Evolutionary conservation across 2,329 filamentous ascomycete species (phyloP).

Genomic region (Lojkania enalia): DNA sequence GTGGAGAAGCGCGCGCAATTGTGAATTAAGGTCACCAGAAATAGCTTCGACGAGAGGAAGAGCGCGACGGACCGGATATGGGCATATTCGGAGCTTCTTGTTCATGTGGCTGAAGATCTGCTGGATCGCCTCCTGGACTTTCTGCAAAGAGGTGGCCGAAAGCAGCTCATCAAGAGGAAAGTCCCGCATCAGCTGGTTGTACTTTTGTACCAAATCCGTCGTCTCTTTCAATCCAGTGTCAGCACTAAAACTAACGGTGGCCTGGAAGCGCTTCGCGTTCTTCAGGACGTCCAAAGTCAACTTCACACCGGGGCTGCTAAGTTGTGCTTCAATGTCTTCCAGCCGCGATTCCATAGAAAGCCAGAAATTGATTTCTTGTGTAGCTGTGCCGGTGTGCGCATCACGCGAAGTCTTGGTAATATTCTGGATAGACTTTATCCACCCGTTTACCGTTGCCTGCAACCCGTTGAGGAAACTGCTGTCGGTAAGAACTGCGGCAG

Average conservation of each 20-base stretch:
- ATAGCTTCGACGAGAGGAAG: conserved; percentile 96
- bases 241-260: conserved; percentile 92
- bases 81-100: conserved; percentile 95
- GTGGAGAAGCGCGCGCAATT: conserved; percentile 81
- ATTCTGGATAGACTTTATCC: conserved; percentile 98
- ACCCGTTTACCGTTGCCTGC: conserved; percentile 90
- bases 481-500: conserved; percentile 75
- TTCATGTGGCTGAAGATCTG: conserved; percentile 94
- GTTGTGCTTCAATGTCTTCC: conserved; percentile 86
- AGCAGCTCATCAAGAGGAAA: conserved; percentile 94
- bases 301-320: conserved; percentile 84
- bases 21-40: conserved; percentile 85
- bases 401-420: conserved; percentile 95
- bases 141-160: conserved; percentile 84
- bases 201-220: conserved; percentile 95
- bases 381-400: conserved; percentile 75
- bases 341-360: conserved; percentile 93
- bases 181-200: conserved; percentile 98
- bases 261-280: conserved; percentile 96
- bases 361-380: conserved; percentile 99
- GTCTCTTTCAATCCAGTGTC: conserved; percentile 96
- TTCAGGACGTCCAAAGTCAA: conserved; percentile 94
- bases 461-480: conserved; percentile 91
- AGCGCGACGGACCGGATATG: conserved; percentile 90
- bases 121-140: conserved; percentile 84